Percentiles rank a stretch among this genome's conserved stretches.
Conservation (phyloP, 225 moss, liverwort and hornwort species). For the Pseudoscleropodium purum region DNA sequence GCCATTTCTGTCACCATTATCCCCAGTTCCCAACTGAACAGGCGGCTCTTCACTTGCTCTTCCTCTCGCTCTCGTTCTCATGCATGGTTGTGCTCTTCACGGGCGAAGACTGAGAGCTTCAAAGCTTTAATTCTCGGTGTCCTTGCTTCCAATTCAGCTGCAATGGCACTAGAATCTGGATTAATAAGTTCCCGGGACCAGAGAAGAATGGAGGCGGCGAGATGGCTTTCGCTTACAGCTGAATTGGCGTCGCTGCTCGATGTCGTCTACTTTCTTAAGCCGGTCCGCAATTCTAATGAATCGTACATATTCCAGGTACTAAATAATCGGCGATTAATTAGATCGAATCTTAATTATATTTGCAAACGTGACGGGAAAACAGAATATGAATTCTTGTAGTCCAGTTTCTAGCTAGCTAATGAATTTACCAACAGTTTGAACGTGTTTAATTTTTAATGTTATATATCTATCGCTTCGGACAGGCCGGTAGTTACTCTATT, state of each 20-base stretch:
- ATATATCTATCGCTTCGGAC: background rate
- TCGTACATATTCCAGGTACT: background rate
- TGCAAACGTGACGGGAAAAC: background rate
- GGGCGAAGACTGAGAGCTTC: background rate
- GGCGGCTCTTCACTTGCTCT: background rate
- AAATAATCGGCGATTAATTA: too few relatives aligned
- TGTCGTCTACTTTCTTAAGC: background rate
- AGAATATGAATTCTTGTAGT: background rate
- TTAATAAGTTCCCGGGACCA: background rate
- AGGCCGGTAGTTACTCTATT: background rate
- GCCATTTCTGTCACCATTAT: background rate
- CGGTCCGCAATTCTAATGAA: background rate
- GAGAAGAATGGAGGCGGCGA: background rate
- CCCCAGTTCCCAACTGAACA: background rate
- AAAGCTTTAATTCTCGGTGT: background rate
- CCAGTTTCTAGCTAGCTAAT: background rate
- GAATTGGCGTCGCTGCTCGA: background rate
- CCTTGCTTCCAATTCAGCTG: background rate
- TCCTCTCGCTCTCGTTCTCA: background rate
- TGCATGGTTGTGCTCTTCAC: background rate
- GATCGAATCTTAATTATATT: background rate
- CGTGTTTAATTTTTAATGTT: background rate
- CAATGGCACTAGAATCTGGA: background rate
- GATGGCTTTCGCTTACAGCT: background rate
- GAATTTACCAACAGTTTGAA: background rate